Conservation (phyloP, 371 early-diverging fungal species). For the Apophysomyces sp. region DNA sequence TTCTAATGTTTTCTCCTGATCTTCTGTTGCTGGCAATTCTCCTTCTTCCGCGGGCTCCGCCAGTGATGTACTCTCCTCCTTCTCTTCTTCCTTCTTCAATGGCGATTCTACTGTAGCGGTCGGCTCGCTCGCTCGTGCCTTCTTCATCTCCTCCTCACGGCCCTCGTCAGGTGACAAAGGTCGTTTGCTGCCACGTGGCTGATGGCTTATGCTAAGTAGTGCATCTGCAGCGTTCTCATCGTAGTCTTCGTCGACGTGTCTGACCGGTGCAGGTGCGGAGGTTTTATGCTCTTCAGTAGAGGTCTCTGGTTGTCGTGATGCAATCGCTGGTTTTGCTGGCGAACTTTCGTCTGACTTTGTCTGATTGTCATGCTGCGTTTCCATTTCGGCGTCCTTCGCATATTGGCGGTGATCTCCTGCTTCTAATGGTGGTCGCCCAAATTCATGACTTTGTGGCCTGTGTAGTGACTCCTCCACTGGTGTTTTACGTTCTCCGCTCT, state of each 20-base stretch:
- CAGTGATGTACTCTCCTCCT: background rate
- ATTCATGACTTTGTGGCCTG: background rate
- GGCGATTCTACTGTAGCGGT: background rate
- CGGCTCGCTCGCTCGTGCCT: slow-evolving; percentile 4
- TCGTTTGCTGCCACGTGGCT: slow-evolving; percentile 10
- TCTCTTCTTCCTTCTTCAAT: background rate
- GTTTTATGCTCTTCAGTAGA: slow-evolving; percentile 1
- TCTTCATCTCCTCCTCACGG: slow-evolving; percentile 6
- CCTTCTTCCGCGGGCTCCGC: background rate
- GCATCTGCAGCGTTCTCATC: slow-evolving; percentile 22
- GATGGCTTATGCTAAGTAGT: slow-evolving; percentile 21
- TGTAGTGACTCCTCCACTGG: background rate
- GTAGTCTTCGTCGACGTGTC: slow-evolving; percentile 18
- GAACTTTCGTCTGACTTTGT: background rate
- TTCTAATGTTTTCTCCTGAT: background rate
- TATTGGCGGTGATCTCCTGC: background rate
- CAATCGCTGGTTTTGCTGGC: background rate
- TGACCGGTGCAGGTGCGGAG: background rate
- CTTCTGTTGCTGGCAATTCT: background rate
- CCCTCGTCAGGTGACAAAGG: slow-evolving; percentile 11
- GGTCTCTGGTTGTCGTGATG: background rate
- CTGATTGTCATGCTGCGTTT: background rate
- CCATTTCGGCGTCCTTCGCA: slow-evolving; percentile 1
- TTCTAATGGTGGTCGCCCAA: background rate
- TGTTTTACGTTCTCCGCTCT: background rate